Evolutionary conservation across 371 early-diverging fungal genomes (phyloP), one percentile per base, ranked within the genome.

Genomic region (Capillidium rhysosporum): DNA sequence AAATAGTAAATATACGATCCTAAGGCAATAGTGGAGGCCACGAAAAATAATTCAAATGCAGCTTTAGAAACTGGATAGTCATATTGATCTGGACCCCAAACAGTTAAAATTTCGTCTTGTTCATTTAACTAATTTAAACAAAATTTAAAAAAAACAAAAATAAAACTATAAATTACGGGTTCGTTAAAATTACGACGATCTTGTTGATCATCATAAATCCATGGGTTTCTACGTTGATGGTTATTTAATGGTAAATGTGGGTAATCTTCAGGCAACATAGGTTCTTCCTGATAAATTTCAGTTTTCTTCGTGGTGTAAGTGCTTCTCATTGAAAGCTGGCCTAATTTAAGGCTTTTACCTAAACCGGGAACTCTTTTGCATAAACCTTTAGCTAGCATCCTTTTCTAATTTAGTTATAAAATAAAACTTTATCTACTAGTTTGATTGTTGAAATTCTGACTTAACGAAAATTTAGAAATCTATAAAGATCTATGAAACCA

Each of bases 61-160:
- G 51, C 51, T 23, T 26, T 51, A 18, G 16, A 18, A 39, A 24
- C 40, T 21, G 51, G 51, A 20, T 39, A 51, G 10, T 51, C 40
- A 25, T 51, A 25, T 16, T 40, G 40, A 51, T 51, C 51, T 23
- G 51, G 51, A 40, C 25, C 51, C 51, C 51, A 51, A 21, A 51
- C 51, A 20, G 38, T 31, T 40, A 51, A 40, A 40, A 51, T 25
- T 51, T 51, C 51, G 39, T 51, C 51, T 51, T 51, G 51, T 39
- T 51, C 40, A 21, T 51, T 38, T 1, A 51, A 9, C 51, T 51
- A 51, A 40, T 7, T 29, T 25, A 4, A 20, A 30, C 8, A 21
- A 40, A 31, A 49, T 16, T 9, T 14, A 20, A 9, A 31, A 20
- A 31, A 9, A 25, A 8, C 4, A 18, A 24, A 47, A 26, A 12